These are phyloP conservation scores for Pugionium cornutum DNA, from an alignment of 345 rosid species.

Conservation along the genomic window DNA sequence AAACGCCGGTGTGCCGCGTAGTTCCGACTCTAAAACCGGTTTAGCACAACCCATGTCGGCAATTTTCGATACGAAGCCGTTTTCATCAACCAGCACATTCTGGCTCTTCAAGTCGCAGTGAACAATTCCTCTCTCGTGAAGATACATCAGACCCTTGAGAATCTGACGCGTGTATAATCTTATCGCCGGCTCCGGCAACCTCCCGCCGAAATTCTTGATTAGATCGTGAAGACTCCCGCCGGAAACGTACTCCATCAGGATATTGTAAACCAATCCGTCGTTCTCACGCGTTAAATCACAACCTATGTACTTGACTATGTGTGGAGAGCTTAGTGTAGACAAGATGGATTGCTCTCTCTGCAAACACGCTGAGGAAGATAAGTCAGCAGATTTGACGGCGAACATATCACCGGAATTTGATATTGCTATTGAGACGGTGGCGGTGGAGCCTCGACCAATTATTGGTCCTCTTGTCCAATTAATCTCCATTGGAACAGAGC, in stretches of 20 bases:
- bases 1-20: constrained; percentile 84
- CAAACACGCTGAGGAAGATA: constrained; percentile 50
- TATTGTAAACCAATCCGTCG: constrained; percentile 47
- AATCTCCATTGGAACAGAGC: constrained; percentile 26
- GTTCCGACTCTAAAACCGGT: constrained; percentile 29
- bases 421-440: constrained; percentile 69
- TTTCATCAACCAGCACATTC: constrained; percentile 56
- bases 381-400: constrained; percentile 66
- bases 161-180: constrained; percentile 47
- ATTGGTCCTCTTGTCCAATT: constrained; percentile 68
- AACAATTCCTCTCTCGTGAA: constrained; percentile 60
- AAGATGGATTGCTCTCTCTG: constrained; percentile 57
- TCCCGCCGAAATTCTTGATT: constrained; percentile 53
- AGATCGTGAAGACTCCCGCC: constrained; percentile 67
- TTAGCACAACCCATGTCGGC: constrained; percentile 85
- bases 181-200: constrained; percentile 52
- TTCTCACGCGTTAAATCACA: constrained; percentile 44
- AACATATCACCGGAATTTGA: constrained; percentile 52
- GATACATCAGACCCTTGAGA: constrained; percentile 53
- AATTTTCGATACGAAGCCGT: constrained; percentile 51
- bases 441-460: constrained; percentile 82
- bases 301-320: constrained; percentile 63
- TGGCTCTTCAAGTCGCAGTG: constrained; percentile 83
- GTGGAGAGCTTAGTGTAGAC: constrained; percentile 62
- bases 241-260: constrained; percentile 65